Evolutionary conservation across 2,329 filamentous ascomycete species (phyloP).

Genomic region (Myriosclerotinia curreyana): DNA sequence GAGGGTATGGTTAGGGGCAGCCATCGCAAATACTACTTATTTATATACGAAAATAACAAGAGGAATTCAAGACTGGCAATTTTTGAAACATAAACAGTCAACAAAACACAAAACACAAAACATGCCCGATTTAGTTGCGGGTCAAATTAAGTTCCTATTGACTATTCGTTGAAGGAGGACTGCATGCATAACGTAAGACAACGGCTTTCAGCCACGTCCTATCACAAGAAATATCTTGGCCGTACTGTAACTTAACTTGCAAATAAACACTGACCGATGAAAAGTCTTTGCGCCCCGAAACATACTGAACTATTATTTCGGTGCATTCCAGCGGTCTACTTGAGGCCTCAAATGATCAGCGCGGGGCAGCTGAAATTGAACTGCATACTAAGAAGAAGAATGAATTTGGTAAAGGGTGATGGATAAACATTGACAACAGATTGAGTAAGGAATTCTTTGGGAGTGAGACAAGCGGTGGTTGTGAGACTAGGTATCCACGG

Average conservation of each 20-base stretch:
- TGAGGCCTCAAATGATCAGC: neutral
- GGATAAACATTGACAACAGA: neutral
- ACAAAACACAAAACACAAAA: neutral
- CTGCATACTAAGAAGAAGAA: neutral
- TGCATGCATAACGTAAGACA: constrained; percentile 1
- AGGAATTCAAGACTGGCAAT: neutral
- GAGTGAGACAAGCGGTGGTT: neutral
- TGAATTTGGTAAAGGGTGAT: neutral
- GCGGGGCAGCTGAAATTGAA: neutral
- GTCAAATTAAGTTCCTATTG: neutral
- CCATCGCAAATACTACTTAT: neutral
- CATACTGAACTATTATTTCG: neutral
- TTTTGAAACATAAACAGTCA: neutral
- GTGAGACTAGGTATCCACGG: no score
- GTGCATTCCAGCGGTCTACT: neutral
- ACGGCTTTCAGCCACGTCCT: neutral
- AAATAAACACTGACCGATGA: neutral
- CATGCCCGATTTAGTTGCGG: neutral
- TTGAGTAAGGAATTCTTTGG: neutral
- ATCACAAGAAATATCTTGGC: constrained; percentile 5
- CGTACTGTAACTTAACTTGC: neutral
- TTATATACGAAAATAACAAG: neutral
- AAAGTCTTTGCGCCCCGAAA: neutral
- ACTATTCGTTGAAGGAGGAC: constrained; percentile 6
- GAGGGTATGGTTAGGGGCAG: neutral